Evolutionary conservation across 345 rosid genomes (phyloP), one percentile per base, ranked within the genome.

Genomic region (Jatropha curcas): DNA sequence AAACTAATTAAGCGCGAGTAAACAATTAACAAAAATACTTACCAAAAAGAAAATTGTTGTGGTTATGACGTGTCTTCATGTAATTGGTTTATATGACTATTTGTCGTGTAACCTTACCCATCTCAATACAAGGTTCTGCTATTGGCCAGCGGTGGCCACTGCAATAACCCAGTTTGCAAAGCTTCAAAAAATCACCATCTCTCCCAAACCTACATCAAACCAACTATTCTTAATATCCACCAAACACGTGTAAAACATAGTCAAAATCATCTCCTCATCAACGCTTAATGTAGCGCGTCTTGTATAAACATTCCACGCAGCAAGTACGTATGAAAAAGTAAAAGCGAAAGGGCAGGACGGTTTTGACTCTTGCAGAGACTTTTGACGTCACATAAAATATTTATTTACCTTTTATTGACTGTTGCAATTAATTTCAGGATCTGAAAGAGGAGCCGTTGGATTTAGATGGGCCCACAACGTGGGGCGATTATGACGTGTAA

Each of bases 331-430:
- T 24, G 31, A 17, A 22, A 57, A 46, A 45, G 16, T 4, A 33
- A 59, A 37, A 52, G 60, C 19, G 3, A 27, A 30, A 12, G 22
- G 27, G 20, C 10, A 19, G 35, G n/a, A 50, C 28, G 24, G 45
- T 52, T 74, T 77, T 77, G 81, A 77, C 84, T 77, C 74, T n/a
- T 31, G 25, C 6, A 25, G 8, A 20, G 53, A 53, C 72, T 66
- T 64, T 68, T 43, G 55, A 57, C 73, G 62, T 53, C 72, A 55
- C 70, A 73, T 35, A 55, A 14, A 35, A n/a, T n/a, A n/a, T n/a
- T n/a, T n/a, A n/a, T n/a, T n/a, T n/a, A n/a, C n/a, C n/a, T n/a
- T n/a, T 35, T 35, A 35, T 35, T 35, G 39, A 35, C 39, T 35
- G 39, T 4, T 35, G 19, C 14, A 16, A 16, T 12, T 14, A 19